Evolutionary conservation across 202 grass and related monocot species (phyloP), one percentile per base, ranked within the genome.

Genomic region (Alloteropsis angusta): DNA sequence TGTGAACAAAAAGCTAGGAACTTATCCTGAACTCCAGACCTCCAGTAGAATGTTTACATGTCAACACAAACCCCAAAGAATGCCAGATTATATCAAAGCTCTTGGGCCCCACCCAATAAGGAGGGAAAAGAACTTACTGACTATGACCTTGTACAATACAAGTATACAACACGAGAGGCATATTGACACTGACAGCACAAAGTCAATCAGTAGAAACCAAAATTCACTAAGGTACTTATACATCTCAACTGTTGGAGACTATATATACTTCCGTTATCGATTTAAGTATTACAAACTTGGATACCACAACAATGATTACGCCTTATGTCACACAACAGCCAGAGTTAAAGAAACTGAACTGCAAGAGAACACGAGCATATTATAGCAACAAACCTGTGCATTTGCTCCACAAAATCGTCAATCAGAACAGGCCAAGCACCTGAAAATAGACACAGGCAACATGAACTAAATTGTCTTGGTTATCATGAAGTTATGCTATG

Each of bases 351-450:
- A 74, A 73, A 68, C 35, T 53, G 45, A 68, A 72, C 36, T 42
- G 47, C 28, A 66, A 65, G 34, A 32, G 30, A 39, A 58, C 62
- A 9, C 46, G 79, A 16, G 6, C 38, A 47, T 56, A 55, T 41
- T 41, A 58, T 43, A 17, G 6, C 25, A 60, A 64, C 68, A 87
- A 76, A 98, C 96, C 92, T 98, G 90, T 90, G 80, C 87, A 95
- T 93, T 32, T 95, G 86, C 86, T 98, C 92, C 74, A 98, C 96
- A 86, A 98, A 98, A 80, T 98, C 96, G 60, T 98, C 96, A 82
- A 98, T 89, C 35, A 98, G 80, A 76, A 95, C 92, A 61, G 96
- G 96, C 96, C 96, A 98, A 84, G 96, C 96, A 85, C 96, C 96
- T 98, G 58, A 64, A 79, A 47, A 48, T 72, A 84, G 59, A 66